A percentile compares a stretch with the other conserved stretches of the same genome.
These are phyloP conservation scores for Calonectria montana DNA, from an alignment of 2,329 filamentous ascomycete species.

Conservation along the genomic window DNA sequence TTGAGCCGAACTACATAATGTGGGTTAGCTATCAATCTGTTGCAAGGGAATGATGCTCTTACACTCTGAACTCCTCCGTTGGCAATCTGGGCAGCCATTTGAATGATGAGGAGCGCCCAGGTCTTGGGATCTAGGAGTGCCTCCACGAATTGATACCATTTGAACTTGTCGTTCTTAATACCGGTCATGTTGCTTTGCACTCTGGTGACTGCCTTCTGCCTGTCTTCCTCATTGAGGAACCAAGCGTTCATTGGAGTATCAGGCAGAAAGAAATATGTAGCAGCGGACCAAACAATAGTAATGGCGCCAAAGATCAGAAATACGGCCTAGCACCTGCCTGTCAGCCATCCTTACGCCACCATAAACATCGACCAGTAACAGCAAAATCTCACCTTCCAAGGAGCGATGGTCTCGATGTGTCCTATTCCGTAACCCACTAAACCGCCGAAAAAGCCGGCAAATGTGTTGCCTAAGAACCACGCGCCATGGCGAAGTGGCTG, in stretches of 20 bases:
- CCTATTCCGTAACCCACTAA: constrained; percentile 46
- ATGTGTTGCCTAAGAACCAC: constrained; percentile 45
- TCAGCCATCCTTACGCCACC: not conserved
- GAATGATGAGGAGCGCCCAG: constrained; percentile 42
- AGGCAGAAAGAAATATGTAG: constrained; percentile 34
- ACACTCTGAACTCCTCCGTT: constrained; percentile 42
- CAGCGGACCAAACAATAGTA: constrained; percentile 37
- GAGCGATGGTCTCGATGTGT: constrained; percentile 34
- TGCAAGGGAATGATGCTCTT: not conserved
- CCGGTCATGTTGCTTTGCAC: constrained; percentile 50
- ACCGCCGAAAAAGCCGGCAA: constrained; percentile 41
- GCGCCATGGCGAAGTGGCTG: constrained; percentile 15
- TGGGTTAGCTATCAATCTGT: not conserved
- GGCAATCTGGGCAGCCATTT: constrained; percentile 42
- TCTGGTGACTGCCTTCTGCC: constrained; percentile 44
- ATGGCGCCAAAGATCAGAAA: constrained; percentile 40
- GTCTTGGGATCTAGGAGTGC: constrained; percentile 40
- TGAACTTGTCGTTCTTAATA: constrained; percentile 44
- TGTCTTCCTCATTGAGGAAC: constrained; percentile 43
- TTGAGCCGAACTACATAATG: constrained; percentile 33
- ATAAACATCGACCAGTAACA: too few relatives aligned
- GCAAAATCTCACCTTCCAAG: constrained; percentile 21
- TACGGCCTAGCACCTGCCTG: constrained; percentile 41
- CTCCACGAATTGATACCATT: constrained; percentile 39
- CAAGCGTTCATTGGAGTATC: constrained; percentile 42